Percentiles rank a stretch among this genome's conserved stretches.
Conservation (phyloP, 208 protist genomes). For the Wallacemonas collosoma region DNA sequence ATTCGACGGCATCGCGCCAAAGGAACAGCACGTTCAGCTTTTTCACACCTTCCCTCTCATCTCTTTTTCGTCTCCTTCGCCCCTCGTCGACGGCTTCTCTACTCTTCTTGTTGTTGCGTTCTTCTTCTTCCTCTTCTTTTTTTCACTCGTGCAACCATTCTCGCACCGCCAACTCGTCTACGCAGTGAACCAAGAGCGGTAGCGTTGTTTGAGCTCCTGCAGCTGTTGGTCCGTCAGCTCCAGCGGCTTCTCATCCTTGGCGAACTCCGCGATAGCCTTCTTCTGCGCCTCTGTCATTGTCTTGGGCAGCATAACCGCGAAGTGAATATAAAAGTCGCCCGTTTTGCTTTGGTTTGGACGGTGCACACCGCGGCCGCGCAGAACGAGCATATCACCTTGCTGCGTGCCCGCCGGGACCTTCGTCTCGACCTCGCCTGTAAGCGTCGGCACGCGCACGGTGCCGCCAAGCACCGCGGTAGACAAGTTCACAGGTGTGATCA, state of each 20-base stretch:
- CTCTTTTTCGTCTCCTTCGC: no score
- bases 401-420: slow-evolving; percentile 86
- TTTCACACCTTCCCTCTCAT: no score
- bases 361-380: slow-evolving; percentile 83
- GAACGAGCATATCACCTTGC: slow-evolving; percentile 89
- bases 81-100: no score
- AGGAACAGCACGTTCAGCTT: no score
- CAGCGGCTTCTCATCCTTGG: slow-evolving; percentile 84
- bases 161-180: slow-evolving; percentile 21
- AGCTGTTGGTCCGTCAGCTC: slow-evolving; percentile 72
- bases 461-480: slow-evolving; percentile 81
- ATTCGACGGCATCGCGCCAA: no score
- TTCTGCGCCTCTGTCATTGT: slow-evolving; percentile 80
- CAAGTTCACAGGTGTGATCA: slow-evolving; percentile 80
- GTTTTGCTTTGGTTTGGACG: slow-evolving; percentile 83
- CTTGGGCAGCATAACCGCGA: slow-evolving; percentile 84
- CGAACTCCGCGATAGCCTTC: slow-evolving; percentile 76
- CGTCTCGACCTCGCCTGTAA: slow-evolving; percentile 85
- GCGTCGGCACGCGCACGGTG: slow-evolving; percentile 72
- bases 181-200: slow-evolving; percentile 77
- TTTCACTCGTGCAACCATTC: neutral
- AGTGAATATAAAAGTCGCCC: slow-evolving; percentile 91
- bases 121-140: neutral
- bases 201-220: slow-evolving; percentile 83
- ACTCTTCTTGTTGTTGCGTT: neutral